These are phyloP conservation scores for Striga hermonthica DNA, from an alignment of 305 asterid species.

Conservation along the genomic window DNA sequence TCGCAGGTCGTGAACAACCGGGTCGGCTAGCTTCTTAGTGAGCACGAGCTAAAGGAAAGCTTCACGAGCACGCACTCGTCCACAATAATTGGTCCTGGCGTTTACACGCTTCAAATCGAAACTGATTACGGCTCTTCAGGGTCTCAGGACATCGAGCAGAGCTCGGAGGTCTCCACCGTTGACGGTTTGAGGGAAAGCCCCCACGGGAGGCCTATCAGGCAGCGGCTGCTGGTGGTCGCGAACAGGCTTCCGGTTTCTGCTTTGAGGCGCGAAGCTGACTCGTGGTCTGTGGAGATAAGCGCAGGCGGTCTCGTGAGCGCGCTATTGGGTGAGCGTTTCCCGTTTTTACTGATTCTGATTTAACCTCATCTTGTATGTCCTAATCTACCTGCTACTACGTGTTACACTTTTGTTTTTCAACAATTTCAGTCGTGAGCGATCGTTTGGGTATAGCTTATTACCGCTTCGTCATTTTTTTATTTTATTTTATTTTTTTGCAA, in stretches of 20 bases:
- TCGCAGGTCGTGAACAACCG: slow-evolving; percentile 45
- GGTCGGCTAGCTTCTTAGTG: slow-evolving; percentile 63
- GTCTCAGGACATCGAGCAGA: slow-evolving; percentile 44
- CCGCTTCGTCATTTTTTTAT: neutral
- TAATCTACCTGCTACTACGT: no score
- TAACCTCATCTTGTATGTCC: neutral
- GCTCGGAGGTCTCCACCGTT: slow-evolving; percentile 51
- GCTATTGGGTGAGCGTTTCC: slow-evolving; percentile 61
- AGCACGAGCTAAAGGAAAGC: slow-evolving; percentile 58
- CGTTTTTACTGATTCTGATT: neutral
- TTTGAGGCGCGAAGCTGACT: slow-evolving; percentile 63
- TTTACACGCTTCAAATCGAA: slow-evolving; percentile 18
- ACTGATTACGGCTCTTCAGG: slow-evolving; percentile 47
- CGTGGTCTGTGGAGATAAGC: slow-evolving; percentile 86
- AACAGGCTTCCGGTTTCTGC: slow-evolving; percentile 92
- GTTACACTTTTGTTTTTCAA: neutral
- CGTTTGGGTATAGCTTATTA: no score
- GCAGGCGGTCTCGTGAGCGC: slow-evolving; percentile 95
- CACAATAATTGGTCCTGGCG: slow-evolving; percentile 39
- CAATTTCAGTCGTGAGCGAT: no score
- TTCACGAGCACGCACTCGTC: slow-evolving; percentile 33
- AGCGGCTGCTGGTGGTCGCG: slow-evolving; percentile 83
- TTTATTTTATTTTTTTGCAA: neutral
- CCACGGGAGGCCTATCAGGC: slow-evolving; percentile 49
- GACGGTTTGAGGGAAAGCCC: slow-evolving; percentile 51